These are phyloP conservation scores for Pterulicium gracile DNA, from an alignment of 1,284 basidiomycete species.

Conservation along the genomic window DNA sequence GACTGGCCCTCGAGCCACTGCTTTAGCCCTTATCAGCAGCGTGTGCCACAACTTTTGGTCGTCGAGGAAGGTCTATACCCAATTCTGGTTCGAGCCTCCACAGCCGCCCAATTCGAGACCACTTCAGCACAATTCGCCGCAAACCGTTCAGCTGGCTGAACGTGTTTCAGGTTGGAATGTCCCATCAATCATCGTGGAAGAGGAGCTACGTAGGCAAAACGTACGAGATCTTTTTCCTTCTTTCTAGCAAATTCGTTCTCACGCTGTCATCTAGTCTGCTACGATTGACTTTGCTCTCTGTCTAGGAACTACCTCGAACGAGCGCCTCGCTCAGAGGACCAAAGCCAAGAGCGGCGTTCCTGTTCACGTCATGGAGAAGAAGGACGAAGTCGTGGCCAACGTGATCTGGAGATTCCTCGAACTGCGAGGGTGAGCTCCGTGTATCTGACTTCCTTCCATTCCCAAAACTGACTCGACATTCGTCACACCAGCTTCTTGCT, in stretches of 20 bases:
- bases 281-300: slow-evolving; percentile 98
- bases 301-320: slow-evolving; percentile 78
- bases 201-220: slow-evolving; percentile 91
- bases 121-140: slow-evolving; percentile 65
- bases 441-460: slow-evolving; percentile 8
- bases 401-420: slow-evolving; percentile 98
- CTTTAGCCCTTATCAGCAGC: slow-evolving; percentile 76
- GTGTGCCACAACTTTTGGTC: slow-evolving; percentile 75
- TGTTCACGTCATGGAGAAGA: slow-evolving; percentile 73
- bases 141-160: slow-evolving; percentile 81
- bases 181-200: slow-evolving; percentile 77
- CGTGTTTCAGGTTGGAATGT: slow-evolving; percentile 92
- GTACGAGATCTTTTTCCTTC: slow-evolving; percentile 6
- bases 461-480: slow-evolving; percentile 10
- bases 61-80: slow-evolving; percentile 56
- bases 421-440: slow-evolving; percentile 63
- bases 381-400: slow-evolving; percentile 97
- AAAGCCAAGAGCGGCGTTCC: slow-evolving; percentile 39
- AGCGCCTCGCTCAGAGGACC: slow-evolving; percentile 72
- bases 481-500: slow-evolving; percentile 59
- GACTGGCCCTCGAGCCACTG: slow-evolving; percentile 85
- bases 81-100: slow-evolving; percentile 61
- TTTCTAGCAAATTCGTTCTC: slow-evolving; percentile 12
- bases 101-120: slow-evolving; percentile 38
- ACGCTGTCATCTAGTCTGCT: slow-evolving; percentile 70